A percentile compares a stretch with the other conserved stretches of the same genome.
phyloP scores from a whole-genome alignment of 805 yeast species.

The Candida hispaniensis region DNA sequence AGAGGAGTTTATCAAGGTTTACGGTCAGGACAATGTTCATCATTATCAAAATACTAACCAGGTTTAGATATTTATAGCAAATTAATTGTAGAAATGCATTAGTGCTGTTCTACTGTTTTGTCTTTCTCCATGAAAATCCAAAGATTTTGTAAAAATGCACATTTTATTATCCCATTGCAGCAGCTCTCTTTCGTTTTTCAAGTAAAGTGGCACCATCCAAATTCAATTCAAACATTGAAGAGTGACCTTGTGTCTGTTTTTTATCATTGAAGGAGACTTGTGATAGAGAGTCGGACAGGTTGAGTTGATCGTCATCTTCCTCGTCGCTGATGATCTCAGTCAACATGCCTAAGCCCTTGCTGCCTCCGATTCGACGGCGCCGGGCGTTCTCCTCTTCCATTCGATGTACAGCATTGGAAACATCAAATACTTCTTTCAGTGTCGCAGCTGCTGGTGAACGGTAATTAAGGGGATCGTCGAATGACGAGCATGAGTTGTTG shows the following conservation, averaged over 20 bases:
- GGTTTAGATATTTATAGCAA: neutral
- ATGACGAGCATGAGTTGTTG: slow-evolving; percentile 8
- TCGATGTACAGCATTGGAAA: slow-evolving; percentile 77
- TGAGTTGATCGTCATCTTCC: slow-evolving; percentile 25
- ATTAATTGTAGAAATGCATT: neutral
- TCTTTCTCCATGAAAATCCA: too few relatives aligned
- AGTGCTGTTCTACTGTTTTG: neutral
- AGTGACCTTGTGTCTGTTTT: slow-evolving; percentile 19
- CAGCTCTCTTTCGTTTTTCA: slow-evolving; percentile 36
- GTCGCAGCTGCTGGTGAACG: slow-evolving; percentile 56
- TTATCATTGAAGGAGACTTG: slow-evolving; percentile 18
- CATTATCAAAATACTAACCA: slow-evolving; percentile 18
- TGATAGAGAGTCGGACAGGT: slow-evolving; percentile 17
- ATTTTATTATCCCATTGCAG: too few relatives aligned
- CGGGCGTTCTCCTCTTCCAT: slow-evolving; percentile 52
- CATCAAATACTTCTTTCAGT: slow-evolving; percentile 76
- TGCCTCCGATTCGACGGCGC: slow-evolving; percentile 20
- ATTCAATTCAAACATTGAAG: slow-evolving; percentile 42
- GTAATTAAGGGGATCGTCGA: slow-evolving; percentile 17
- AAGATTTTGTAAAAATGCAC: too few relatives aligned
- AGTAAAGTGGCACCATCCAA: slow-evolving; percentile 55
- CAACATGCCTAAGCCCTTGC: slow-evolving; percentile 16
- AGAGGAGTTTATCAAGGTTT: slow-evolving; percentile 41
- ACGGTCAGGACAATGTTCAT: slow-evolving; percentile 34
- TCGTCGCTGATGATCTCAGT: slow-evolving; percentile 26